phyloP scores from a whole-genome alignment of 164 flowering plant species.

The Nymphaea thermarum region DNA sequence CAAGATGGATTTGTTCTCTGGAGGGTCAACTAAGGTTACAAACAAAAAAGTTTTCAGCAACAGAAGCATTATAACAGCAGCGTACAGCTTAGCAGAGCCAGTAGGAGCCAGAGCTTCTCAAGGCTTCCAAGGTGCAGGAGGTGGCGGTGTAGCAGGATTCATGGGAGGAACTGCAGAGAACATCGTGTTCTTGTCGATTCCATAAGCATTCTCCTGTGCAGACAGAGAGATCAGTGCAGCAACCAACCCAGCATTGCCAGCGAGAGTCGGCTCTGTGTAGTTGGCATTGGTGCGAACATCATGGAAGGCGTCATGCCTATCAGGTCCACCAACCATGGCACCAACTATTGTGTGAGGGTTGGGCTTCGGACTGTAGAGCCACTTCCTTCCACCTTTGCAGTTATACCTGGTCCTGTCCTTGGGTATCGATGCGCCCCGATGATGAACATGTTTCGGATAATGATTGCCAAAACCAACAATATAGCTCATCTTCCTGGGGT shows the following conservation, averaged over 20 bases:
- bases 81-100: not conserved
- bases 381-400: constrained; percentile 95
- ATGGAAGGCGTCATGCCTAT: constrained; percentile 71
- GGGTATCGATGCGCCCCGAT: constrained; percentile 89
- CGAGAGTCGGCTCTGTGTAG: constrained; percentile 92
- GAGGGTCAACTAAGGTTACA: too few relatives aligned
- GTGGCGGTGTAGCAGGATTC: constrained; percentile 96
- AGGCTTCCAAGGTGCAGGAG: constrained; percentile 98
- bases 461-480: constrained; percentile 77
- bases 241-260: constrained; percentile 92
- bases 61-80: too few relatives aligned
- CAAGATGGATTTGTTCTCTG: too few relatives aligned
- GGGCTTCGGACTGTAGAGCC: constrained; percentile 73
- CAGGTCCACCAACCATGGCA: constrained; percentile 99
- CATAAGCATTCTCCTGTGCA: constrained; percentile 4
- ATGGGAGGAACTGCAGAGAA: constrained; percentile 96
- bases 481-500: constrained; percentile 92
- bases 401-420: constrained; percentile 64
- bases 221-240: constrained; percentile 91
- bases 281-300: constrained; percentile 78
- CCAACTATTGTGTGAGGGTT: constrained; percentile 80
- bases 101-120: constrained; percentile 7
- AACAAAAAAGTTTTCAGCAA: too few relatives aligned
- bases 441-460: constrained; percentile 86
- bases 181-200: constrained; percentile 84